Evolutionary conservation across 768 basidiomycete genomes (phyloP), one percentile per base, ranked within the genome.

Genomic region (Kwoniella bestiolae): DNA sequence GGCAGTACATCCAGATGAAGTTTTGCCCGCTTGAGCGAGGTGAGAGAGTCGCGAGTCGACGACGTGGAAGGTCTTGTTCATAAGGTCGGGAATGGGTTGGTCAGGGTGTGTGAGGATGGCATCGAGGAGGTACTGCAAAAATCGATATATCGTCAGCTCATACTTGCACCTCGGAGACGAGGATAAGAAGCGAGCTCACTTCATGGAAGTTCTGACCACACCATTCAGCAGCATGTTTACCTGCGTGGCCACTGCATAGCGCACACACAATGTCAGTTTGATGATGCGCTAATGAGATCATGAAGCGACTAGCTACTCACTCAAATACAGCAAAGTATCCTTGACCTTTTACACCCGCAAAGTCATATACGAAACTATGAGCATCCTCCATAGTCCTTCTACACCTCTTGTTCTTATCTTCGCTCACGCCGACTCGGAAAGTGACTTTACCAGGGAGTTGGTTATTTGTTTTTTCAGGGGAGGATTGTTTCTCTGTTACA

Each of bases 241-340:
- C 96, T 0, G 96, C 96, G 79, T 99, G 96, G 2, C 96, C 96
- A 74, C 80, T 81, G 41, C 31, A 25, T 34, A 28, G 6, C 26
- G 56, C 21, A 18, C 35, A 38, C n/a, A 38, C 3, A 38, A 12
- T 31, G 62, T 23, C 45, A 66, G 26, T 5, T 53, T n/a, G 35
- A 9, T 28, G 23, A 53, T 6, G 41, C 46, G 50, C 18, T 9
- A 29, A 29, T 11, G 18, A 31, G 18, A 56, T n/a, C n/a, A n/a
- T n/a, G n/a, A 55, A 31, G 3, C n/a, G 9, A 26, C 12, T 45
- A 9, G n/a, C 7, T 2, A 73, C 80, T 70, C 63, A 81, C 80
- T 99, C 96, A 74, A 98, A 99, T 49, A 99, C 88, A 5, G 95
- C 95, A 80, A 95, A 98, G 84, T 96, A 98, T 7, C 94, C 96